Base-by-base conservation (phyloP, 202 grass and related monocot genomes). In the Saccharum hybrid region DNA sequence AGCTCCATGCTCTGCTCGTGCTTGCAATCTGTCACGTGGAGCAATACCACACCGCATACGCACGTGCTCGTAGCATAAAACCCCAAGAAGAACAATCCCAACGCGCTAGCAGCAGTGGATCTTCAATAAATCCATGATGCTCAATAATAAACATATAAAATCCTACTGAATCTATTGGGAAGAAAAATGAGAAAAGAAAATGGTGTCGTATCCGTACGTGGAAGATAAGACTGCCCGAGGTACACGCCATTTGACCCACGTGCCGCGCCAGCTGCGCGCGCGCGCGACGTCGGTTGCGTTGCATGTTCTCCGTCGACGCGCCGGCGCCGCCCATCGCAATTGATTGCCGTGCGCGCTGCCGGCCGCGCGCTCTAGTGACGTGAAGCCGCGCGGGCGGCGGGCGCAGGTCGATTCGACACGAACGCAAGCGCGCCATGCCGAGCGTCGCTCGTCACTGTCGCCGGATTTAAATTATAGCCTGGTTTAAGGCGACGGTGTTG, bases 211-310 rank as follows among this genome's bases (percentile, higher is more conserved):
- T 48, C 13, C 69, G 72, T 56, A 4, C 51, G 51, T 19, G 49
- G 49, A 73, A 83, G 83, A 86, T 83, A 86, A 86, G 83, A 14
- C 46, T 6, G 3, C 11, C 51, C 39, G 9, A 36, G 73, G 78
- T 74, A 66, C 78, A 52, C 21, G 63, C 42, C 62, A 60, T 71
- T 83, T 86, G 68, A 79, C 74, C 69, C 88, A 80, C 75, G 88
- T 75, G 73, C 43, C 69, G 61, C 36, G 12, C 6, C 6, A 15
- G 23, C 36, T 4, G 61, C 26, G 26, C 33, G 14, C 4, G 2
- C 14, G 11, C 10, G 43, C 62, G 51, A 42, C 52, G 39, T 77
- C 72, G 14, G 19, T 48, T 48, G 65, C 57, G 39, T 49, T 62
- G 64, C 83, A 63, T 78, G 83, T 66, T 78, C 74, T 8, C 72